A percentile compares a stretch with the other conserved stretches of the same genome.
These are phyloP conservation scores for Sanghuangporus sanghuang DNA, from an alignment of 1,284 basidiomycete species.

Conservation along the genomic window DNA sequence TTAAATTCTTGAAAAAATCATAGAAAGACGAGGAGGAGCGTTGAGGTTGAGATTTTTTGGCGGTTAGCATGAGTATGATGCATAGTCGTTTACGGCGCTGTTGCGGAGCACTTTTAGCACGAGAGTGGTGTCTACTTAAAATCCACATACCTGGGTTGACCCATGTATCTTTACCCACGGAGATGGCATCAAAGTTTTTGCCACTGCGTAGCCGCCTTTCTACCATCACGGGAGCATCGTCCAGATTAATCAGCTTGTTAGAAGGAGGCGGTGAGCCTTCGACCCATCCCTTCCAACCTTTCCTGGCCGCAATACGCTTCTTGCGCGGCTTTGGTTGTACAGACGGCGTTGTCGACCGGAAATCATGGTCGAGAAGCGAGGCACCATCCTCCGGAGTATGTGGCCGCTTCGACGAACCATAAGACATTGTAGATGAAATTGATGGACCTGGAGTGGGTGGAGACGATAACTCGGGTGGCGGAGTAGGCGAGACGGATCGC, in stretches of 20 bases:
- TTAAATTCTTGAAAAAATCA: constrained; percentile 8
- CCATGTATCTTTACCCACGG: constrained; percentile 49
- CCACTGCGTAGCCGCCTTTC: constrained; percentile 72
- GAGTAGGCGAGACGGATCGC: constrained; percentile 67
- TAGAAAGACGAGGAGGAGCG: background rate
- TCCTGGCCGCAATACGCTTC: constrained; percentile 65
- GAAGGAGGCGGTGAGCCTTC: constrained; percentile 76
- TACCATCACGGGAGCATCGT: constrained; percentile 51
- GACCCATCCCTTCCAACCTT: constrained; percentile 85
- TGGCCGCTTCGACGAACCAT: constrained; percentile 72
- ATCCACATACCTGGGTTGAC: constrained; percentile 31
- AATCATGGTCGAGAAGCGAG: constrained; percentile 31
- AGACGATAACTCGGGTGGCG: constrained; percentile 60
- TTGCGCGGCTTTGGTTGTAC: constrained; percentile 37
- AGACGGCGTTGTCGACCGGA: constrained; percentile 27
- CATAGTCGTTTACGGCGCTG: constrained; percentile 6
- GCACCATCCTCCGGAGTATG: constrained; percentile 51
- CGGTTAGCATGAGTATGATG: background rate
- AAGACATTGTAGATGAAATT: constrained; percentile 63
- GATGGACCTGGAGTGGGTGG: constrained; percentile 69
- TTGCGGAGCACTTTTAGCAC: constrained; percentile 4
- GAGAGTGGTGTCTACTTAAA: constrained; percentile 19
- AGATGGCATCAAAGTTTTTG: constrained; percentile 75
- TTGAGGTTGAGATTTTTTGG: background rate
- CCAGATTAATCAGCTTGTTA: constrained; percentile 73